Percentiles rank a stretch among this genome's conserved stretches.
Conservation (phyloP, 2,329 filamentous ascomycete genomes). For the Botrytis pseudocinerea region DNA sequence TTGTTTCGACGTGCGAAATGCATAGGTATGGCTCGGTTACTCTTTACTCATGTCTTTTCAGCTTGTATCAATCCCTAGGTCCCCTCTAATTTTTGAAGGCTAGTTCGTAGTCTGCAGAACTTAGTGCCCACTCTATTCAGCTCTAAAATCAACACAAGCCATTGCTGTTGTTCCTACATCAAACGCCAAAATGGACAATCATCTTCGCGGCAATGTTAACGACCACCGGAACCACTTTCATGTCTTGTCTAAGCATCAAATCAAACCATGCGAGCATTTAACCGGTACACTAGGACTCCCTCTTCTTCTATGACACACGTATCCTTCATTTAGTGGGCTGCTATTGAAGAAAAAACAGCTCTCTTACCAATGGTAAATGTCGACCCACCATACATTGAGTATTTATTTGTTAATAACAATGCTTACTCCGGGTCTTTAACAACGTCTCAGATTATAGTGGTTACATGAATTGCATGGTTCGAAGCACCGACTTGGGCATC, state of each 20-base stretch:
- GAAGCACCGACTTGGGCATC: too few relatives aligned
- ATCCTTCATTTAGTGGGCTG: not conserved
- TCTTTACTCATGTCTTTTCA: slow-evolving; percentile 22
- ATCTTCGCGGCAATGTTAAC: slow-evolving; percentile 17
- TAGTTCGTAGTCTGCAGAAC: slow-evolving; percentile 4
- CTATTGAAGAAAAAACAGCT: too few relatives aligned
- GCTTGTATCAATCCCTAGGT: too few relatives aligned
- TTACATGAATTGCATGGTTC: too few relatives aligned
- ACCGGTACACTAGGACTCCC: not conserved
- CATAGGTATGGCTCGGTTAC: slow-evolving; percentile 6
- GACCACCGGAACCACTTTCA: slow-evolving; percentile 22
- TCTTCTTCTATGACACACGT: not conserved
- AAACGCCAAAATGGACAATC: slow-evolving; percentile 25
- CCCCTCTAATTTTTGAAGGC: not conserved
- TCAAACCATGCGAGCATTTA: slow-evolving; percentile 16
- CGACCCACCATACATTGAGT: too few relatives aligned
- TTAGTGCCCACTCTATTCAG: not conserved
- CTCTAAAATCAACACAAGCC: not conserved
- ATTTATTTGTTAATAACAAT: too few relatives aligned
- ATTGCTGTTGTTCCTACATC: not conserved
- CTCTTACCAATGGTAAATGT: too few relatives aligned
- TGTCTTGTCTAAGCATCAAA: slow-evolving; percentile 23
- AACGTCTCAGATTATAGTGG: too few relatives aligned
- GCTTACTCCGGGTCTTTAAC: too few relatives aligned
- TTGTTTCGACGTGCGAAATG: too few relatives aligned